Evolutionary conservation across 768 basidiomycete species (phyloP).

Genomic region (Russula emetica): DNA sequence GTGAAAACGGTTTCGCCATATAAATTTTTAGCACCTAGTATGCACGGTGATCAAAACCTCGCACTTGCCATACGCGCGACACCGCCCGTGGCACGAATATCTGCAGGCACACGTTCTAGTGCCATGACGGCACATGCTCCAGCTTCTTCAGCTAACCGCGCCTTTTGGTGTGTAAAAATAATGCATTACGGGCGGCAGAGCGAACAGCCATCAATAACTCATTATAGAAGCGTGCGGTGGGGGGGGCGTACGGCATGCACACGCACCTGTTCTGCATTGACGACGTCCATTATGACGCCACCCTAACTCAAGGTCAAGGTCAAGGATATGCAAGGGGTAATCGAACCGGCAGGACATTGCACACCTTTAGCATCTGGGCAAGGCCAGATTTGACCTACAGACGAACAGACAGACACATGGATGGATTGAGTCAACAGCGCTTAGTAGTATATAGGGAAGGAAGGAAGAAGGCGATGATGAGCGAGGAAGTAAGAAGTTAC

Average conservation of each 20-base stretch:
- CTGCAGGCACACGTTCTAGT: conserved; percentile 89
- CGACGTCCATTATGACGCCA: conserved; percentile 94
- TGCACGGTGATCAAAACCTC: conserved; percentile 6
- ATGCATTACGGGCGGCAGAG: conserved; percentile 9
- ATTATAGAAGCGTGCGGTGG: not conserved
- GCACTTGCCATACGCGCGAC: conserved; percentile 88
- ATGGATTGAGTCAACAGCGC: conserved; percentile 15
- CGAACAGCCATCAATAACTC: conserved; percentile 30
- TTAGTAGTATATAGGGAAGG: not conserved
- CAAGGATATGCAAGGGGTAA: conserved; percentile 8
- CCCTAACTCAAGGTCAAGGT: conserved; percentile 43
- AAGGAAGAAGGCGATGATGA: too few species aligned
- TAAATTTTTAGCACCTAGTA: conserved; percentile 2
- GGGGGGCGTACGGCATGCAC: conserved; percentile 13
- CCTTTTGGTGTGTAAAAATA: conserved; percentile 44
- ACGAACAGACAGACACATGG: conserved; percentile 10
- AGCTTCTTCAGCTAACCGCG: conserved; percentile 94
- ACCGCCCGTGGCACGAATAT: conserved; percentile 87
- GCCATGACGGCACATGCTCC: conserved; percentile 99
- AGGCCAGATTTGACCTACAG: conserved; percentile 85
- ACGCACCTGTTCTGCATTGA: conserved; percentile 66
- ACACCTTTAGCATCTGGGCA: conserved; percentile 94
- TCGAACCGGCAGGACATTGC: conserved; percentile 28
- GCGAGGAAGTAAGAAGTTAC: conserved; percentile 6
- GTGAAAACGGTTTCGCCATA: too few species aligned